Percentiles rank a stretch among this genome's conserved stretches.
Evolutionary conservation across 495 filamentous ascomycete genomes (phyloP).

Genomic region (Penicillium malachiteum): DNA sequence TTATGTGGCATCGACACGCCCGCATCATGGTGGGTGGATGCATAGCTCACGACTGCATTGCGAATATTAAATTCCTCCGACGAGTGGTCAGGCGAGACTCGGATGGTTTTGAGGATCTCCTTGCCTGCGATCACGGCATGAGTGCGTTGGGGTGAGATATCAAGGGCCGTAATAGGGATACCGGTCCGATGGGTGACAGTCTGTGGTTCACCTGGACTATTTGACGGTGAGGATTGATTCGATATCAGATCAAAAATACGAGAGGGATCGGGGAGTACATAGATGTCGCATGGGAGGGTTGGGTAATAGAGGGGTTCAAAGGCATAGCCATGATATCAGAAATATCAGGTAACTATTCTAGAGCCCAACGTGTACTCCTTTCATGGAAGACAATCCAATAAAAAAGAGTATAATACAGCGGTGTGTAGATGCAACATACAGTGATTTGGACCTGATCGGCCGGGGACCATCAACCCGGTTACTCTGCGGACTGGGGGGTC

Average conservation of each 20-base stretch:
- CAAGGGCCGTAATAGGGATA: slow-evolving; percentile 70
- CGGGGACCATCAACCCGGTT: slow-evolving; percentile 38
- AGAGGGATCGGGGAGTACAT: slow-evolving; percentile 1
- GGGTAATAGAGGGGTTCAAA: not conserved
- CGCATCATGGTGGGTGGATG: slow-evolving; percentile 56
- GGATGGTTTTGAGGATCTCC: slow-evolving; percentile 81
- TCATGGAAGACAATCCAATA: not conserved
- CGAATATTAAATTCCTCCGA: slow-evolving; percentile 80
- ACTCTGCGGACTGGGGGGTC: slow-evolving; percentile 53
- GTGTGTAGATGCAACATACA: slow-evolving; percentile 35
- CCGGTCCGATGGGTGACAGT: slow-evolving; percentile 71
- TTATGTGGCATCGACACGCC: slow-evolving; percentile 54
- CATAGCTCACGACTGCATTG: slow-evolving; percentile 68
- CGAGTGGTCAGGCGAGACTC: slow-evolving; percentile 65
- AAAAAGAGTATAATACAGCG: slow-evolving; percentile 14
- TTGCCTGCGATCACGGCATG: slow-evolving; percentile 78
- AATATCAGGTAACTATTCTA: not conserved
- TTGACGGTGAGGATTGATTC: slow-evolving; percentile 21
- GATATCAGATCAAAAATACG: not conserved
- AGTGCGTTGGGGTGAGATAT: slow-evolving; percentile 72
- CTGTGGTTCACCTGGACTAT: slow-evolving; percentile 66
- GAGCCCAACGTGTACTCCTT: not conserved
- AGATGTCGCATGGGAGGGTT: not conserved
- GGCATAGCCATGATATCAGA: not conserved
- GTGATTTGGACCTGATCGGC: slow-evolving; percentile 43